Conservation (phyloP, 2,329 filamentous ascomycete species). For the Sarocladiaceae sp. region DNA sequence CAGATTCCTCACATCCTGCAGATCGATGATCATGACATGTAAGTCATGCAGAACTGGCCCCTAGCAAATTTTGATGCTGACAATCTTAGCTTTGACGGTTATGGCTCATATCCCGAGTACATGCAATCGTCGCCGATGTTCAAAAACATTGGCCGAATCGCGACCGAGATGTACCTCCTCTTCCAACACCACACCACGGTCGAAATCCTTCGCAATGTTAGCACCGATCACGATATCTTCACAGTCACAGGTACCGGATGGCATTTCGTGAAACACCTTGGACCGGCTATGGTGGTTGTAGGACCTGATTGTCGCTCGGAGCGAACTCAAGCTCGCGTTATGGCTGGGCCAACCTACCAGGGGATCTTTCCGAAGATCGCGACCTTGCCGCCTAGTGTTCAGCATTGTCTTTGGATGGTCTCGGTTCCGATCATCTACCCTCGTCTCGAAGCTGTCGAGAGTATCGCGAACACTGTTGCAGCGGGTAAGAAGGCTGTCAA, state of each 20-base stretch:
- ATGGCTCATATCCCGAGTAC: conserved; percentile 93
- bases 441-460: conserved; percentile 85
- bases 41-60: conserved; percentile 33
- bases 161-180: conserved; percentile 94
- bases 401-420: conserved; percentile 96
- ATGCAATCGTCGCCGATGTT: conserved; percentile 98
- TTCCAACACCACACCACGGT: conserved; percentile 98
- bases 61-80: conserved; percentile 14
- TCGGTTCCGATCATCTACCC: conserved; percentile 90
- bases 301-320: conserved; percentile 92
- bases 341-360: conserved; percentile 95
- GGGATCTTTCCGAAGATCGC: conserved; percentile 95
- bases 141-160: conserved; percentile 94
- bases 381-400: conserved; percentile 82
- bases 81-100: conserved; percentile 78
- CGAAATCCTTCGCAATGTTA: conserved; percentile 86
- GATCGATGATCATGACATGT: conserved; percentile 98
- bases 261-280: conserved; percentile 97
- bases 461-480: conserved; percentile 83
- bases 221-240: conserved; percentile 86
- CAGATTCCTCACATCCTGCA: conserved; percentile 94
- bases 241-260: conserved; percentile 96
- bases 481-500: conserved; percentile 97
- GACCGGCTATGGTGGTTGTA: conserved; percentile 83
- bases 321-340: conserved; percentile 82